These are phyloP conservation scores for Oidiodendron maius DNA, from an alignment of 495 filamentous ascomycete genomes.

Conservation along the genomic window DNA sequence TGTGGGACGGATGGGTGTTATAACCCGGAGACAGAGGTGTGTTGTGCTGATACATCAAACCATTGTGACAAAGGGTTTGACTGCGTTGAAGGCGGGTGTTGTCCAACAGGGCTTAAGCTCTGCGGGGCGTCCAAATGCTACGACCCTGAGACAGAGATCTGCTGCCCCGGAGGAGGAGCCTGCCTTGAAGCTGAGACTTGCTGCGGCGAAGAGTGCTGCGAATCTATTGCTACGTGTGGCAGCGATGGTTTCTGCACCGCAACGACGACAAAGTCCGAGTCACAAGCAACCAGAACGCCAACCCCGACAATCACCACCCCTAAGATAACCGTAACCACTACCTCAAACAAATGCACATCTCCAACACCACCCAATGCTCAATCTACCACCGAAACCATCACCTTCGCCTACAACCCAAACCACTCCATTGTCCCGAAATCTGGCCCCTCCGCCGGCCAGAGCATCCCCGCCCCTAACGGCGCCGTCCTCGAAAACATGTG, in stretches of 20 bases:
- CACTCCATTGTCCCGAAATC: background rate
- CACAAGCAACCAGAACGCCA: background rate
- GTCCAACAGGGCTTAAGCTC: background rate
- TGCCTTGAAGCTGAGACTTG: background rate
- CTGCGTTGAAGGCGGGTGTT: background rate
- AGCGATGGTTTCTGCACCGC: background rate
- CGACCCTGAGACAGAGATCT: background rate
- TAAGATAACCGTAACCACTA: background rate
- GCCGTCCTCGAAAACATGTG: background rate
- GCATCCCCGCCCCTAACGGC: background rate
- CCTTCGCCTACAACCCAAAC: background rate
- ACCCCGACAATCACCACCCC: background rate
- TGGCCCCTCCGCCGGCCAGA: background rate
- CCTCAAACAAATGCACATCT: background rate
- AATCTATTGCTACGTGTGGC: background rate
- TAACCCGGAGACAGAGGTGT: background rate
- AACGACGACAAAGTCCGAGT: background rate
- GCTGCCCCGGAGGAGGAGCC: background rate
- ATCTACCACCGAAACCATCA: background rate
- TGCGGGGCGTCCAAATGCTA: background rate
- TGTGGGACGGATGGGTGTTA: background rate
- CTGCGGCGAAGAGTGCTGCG: background rate
- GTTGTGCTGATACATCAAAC: background rate
- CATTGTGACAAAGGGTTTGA: background rate
- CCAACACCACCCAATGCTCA: background rate